Conservation (phyloP, 805 yeast genomes). For the Candida krabiensis region DNA sequence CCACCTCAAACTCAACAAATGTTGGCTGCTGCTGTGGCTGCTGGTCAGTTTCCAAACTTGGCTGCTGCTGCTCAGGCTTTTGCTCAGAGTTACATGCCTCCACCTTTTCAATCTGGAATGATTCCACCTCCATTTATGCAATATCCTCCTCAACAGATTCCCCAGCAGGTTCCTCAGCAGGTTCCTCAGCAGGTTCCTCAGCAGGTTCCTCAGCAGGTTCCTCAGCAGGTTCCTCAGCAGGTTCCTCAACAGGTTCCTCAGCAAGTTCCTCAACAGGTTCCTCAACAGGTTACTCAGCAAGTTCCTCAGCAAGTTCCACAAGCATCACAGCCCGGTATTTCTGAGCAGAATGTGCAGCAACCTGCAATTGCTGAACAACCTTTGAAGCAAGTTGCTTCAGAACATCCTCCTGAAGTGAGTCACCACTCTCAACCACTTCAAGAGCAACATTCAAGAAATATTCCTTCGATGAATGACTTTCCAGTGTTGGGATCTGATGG, state of each 20-base stretch:
- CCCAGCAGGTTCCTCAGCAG: constrained; percentile 11
- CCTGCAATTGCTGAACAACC: constrained; percentile 24
- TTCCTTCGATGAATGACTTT: constrained; percentile 25
- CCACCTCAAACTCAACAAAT: constrained; percentile 34
- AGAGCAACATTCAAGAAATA: constrained; percentile 20
- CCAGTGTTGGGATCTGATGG: constrained; percentile 16
- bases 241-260: constrained; percentile 16
- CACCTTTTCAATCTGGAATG: constrained; percentile 25
- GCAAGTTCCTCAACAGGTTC: constrained; percentile 10
- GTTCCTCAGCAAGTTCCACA: constrained; percentile 19
- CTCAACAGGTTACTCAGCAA: constrained; percentile 24
- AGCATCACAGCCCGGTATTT: background rate
- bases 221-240: constrained; percentile 13
- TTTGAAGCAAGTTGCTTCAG: constrained; percentile 15
- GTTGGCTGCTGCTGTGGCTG: constrained; percentile 31
- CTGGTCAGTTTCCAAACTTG: constrained; percentile 33
- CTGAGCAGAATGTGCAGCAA: constrained; percentile 1
- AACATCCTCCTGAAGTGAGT: constrained; percentile 20
- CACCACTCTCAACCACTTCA: constrained; percentile 18
- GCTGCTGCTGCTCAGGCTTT: constrained; percentile 33
- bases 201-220: constrained; percentile 20
- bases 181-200: constrained; percentile 16
- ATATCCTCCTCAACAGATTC: constrained; percentile 17
- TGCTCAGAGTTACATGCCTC: constrained; percentile 30
- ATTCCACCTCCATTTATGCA: constrained; percentile 25